Evolutionary conservation across 2,329 filamentous ascomycete species (phyloP).

Genomic region (Diaporthe amygdali): DNA sequence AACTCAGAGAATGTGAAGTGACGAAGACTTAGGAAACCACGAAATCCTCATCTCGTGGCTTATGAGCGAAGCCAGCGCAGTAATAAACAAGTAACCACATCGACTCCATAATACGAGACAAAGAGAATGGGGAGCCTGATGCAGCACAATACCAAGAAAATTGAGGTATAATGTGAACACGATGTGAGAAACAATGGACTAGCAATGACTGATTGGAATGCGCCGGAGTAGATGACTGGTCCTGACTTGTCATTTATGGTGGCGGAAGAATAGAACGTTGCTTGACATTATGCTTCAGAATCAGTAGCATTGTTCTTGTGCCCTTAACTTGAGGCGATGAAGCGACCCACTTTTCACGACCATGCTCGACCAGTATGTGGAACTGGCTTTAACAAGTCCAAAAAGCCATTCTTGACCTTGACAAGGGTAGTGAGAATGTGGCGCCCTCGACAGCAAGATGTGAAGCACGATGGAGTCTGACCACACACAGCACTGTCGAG

Average conservation of each 20-base stretch:
- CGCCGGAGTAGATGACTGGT: too few species aligned
- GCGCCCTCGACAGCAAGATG: too few species aligned
- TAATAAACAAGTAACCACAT: neutral
- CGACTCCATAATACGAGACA: neutral
- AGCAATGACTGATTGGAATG: neutral
- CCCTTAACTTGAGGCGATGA: neutral
- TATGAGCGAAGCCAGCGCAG: neutral
- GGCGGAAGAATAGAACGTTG: constrained; percentile 1
- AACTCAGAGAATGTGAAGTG: neutral
- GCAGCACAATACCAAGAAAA: neutral
- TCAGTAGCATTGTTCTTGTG: constrained; percentile 21
- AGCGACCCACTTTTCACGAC: neutral
- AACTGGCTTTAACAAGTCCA: neutral
- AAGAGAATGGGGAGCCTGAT: neutral
- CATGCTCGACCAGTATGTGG: too few species aligned
- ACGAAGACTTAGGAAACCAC: too few species aligned
- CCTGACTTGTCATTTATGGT: constrained; percentile 4
- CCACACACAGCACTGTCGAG: too few species aligned
- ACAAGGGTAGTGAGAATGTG: neutral
- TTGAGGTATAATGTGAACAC: neutral
- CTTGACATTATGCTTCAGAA: constrained; percentile 17
- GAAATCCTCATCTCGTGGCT: neutral
- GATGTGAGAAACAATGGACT: neutral
- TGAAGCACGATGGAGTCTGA: too few species aligned
- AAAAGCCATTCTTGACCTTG: neutral